phyloP scores from a whole-genome alignment of 495 filamentous ascomycete species.

The Polyplosphaeria fusca region DNA sequence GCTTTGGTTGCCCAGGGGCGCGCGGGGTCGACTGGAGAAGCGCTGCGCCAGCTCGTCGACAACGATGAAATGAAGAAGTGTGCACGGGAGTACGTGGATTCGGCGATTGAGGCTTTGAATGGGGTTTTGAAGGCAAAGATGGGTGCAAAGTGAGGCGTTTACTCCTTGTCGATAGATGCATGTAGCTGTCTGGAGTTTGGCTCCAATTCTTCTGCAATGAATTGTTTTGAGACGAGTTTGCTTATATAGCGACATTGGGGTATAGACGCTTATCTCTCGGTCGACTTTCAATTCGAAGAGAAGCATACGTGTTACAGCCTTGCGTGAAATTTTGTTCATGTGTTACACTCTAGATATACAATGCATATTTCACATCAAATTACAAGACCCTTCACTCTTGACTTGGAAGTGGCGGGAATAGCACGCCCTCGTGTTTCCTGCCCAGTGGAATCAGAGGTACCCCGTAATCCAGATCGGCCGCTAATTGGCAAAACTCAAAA shows the following conservation, averaged over 20 bases:
- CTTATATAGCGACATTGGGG: no score
- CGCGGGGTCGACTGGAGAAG: conserved; percentile 3
- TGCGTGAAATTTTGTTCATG: no score
- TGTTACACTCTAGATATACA: no score
- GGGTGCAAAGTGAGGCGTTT: background rate
- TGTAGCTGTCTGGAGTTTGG: no score
- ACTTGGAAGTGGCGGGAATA: conserved; percentile 57
- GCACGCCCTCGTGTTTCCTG: conserved; percentile 46
- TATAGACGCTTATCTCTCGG: no score
- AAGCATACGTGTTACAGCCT: no score
- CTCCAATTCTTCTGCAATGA: no score
- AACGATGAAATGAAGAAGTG: conserved; percentile 1
- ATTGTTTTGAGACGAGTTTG: no score
- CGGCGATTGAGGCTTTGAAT: conserved; percentile 11
- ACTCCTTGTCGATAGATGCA: no score
- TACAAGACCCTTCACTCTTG: no score
- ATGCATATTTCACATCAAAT: no score
- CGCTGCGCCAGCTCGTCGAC: conserved; percentile 7
- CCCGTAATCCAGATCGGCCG: conserved; percentile 69
- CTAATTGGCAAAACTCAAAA: conserved; percentile 54
- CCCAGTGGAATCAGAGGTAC: conserved; percentile 43
- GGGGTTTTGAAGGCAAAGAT: conserved; percentile 19
- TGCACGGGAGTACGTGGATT: conserved; percentile 15
- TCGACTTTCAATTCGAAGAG: no score
- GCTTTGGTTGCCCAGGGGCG: background rate